These are phyloP conservation scores for Trichoderma sp. DNA, from an alignment of 2,329 filamentous ascomycete genomes.

Conservation along the genomic window DNA sequence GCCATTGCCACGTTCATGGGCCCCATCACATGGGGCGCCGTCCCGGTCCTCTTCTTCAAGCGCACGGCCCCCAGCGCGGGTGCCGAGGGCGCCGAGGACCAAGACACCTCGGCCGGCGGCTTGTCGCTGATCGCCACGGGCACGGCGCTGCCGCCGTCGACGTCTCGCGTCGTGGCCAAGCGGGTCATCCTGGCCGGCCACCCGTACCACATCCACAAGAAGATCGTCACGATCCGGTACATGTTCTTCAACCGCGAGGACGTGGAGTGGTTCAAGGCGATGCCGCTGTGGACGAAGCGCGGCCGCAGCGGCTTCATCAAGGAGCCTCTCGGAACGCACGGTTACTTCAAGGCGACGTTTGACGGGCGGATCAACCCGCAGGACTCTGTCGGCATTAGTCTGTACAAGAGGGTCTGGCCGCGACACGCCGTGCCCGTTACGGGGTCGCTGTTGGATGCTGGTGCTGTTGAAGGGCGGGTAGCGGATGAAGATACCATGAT, in stretches of 20 bases:
- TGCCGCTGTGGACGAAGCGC: slow-evolving; percentile 91
- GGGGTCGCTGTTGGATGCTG: slow-evolving; percentile 47
- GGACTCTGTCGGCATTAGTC: slow-evolving; percentile 86
- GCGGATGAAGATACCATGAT: slow-evolving; percentile 28
- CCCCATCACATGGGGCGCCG: slow-evolving; percentile 88
- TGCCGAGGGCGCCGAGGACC: slow-evolving; percentile 41
- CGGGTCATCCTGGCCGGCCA: slow-evolving; percentile 92
- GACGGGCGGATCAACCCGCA: slow-evolving; percentile 95
- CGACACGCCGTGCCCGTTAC: slow-evolving; percentile 60
- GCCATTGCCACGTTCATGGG: slow-evolving; percentile 88
- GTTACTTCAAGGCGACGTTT: slow-evolving; percentile 99
- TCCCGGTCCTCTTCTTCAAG: slow-evolving; percentile 88
- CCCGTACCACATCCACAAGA: slow-evolving; percentile 98
- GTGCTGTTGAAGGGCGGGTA: slow-evolving; percentile 15
- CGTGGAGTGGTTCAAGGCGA: slow-evolving; percentile 94
- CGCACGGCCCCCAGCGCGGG: slow-evolving; percentile 51
- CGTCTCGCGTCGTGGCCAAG: slow-evolving; percentile 83
- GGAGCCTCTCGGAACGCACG: slow-evolving; percentile 91
- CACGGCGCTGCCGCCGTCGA: slow-evolving; percentile 78
- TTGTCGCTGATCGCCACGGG: slow-evolving; percentile 82
- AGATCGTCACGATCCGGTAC: slow-evolving; percentile 93
- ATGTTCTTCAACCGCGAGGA: slow-evolving; percentile 99
- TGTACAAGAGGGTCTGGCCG: slow-evolving; percentile 86
- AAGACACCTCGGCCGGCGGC: slow-evolving; percentile 46
- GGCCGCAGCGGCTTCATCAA: slow-evolving; percentile 90